Base-by-base conservation (phyloP, 257 asterid species). In the Solanum neorickii region DNA sequence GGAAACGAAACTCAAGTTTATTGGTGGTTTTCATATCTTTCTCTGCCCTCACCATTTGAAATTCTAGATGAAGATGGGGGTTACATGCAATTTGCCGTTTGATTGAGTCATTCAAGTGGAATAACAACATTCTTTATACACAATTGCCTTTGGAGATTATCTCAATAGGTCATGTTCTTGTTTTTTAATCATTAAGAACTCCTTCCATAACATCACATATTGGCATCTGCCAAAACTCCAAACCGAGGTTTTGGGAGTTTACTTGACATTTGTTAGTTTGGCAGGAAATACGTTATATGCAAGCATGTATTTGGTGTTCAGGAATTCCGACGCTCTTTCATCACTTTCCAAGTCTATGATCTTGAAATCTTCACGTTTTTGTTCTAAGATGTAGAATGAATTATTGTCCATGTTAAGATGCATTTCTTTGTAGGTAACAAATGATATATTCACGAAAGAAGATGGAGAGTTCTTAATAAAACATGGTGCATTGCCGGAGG, bases 381-480 rank as follows among this genome's bases (percentile, higher is more conserved):
- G 7, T 66, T 59, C 10, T 11, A 74, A 52, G 85, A 75, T 80
- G 33, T 29, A 27, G 44, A 47, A 80, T 46, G 42, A 9, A 27
- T 46, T 0, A 0, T 3, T 16, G 9, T 47, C 8, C 1, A 46
- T 46, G 42, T 9, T 80, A 80, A 80, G 85, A 80, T 80, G 27
- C 68, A 47, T 29, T 72, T 49, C 83, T 12, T 75, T 89, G 52
- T 89, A 96, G 99, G 99, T 96, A 83, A 96, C 99, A 49, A 96
- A 96, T 52, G 99, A 96, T 89, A 96, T 96, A 89, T 96, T 96
- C 96, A 96, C 98, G 3, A 96, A 95, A 91, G 99, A 96, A 91
- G 99, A 96, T 69, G 99, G 99, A 14, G 98, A 96, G 83, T 96
- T 96, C 93, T 89, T 96, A 89, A 87, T 95, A 91, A 96, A 96